Base-by-base conservation (phyloP, 2,329 filamentous ascomycete species). In the Xylaria sp. region DNA sequence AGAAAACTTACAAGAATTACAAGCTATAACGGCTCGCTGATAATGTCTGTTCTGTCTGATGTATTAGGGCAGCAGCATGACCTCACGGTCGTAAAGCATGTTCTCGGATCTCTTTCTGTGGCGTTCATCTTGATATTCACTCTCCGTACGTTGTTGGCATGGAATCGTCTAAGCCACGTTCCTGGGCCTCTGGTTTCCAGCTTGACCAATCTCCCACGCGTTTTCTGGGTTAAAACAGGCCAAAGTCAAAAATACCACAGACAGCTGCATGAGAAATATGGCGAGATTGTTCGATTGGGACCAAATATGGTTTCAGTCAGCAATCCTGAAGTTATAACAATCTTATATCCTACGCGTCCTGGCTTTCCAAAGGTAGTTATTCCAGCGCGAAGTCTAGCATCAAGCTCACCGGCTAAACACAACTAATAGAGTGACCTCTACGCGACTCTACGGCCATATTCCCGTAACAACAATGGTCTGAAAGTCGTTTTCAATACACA, bases 401-500 rank as follows among this genome's bases (percentile, higher is more conserved):
- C 2, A 31, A 28, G 13, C 23, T 9, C 26, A 4, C 26, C 6
- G 2, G 31, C 48, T 51, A 6, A 49, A 51, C 5, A 51, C 1
- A 13, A 17, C 3, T 31, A 4, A 56, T 31, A 74, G 73, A 56
- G 72, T 17, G 69, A 77, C 40, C 78, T 80, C 58, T 79, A 79
- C 49, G 65, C 63, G 7, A 69, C 75, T 1, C 65, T 77, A 4
- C 49, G 53, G 40, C 73, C 76, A 6, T 77, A 77, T 51, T 71
- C 72, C 6, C 71, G 58, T 9, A 63, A 68, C 9, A 61, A 72
- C 2, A 64, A 64, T 23, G 38, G 69, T 1, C 20, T 78, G 2
- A 74, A 72, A 0, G 74, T 65, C 3, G 66, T 81, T 1, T 80
- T 80, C 71, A 75, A 74, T 20, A 76, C 78, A 1, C 74, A 70